Percentiles rank a stretch among this genome's conserved stretches.
These are phyloP conservation scores for Tolypocladium endophyticum DNA, from an alignment of 2,329 filamentous ascomycete genomes.

Conservation along the genomic window DNA sequence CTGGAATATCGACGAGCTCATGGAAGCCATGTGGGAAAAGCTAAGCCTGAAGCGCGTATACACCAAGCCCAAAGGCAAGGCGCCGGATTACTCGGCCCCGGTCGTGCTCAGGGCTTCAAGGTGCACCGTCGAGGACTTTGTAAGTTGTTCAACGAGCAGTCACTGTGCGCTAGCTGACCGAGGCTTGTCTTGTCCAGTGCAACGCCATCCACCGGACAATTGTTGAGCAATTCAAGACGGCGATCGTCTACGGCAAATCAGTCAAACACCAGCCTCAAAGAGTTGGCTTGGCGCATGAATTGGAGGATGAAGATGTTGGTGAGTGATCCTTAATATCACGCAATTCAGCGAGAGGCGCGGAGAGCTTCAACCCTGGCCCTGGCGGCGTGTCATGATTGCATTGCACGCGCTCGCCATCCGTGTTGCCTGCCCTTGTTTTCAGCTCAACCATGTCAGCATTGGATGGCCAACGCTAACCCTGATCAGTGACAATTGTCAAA, in stretches of 20 bases:
- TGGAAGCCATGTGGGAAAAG: conserved; percentile 99
- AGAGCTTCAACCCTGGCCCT: background rate
- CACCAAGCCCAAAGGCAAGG: conserved; percentile 93
- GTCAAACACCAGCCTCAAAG: conserved; percentile 98
- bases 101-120: conserved; percentile 76
- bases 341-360: background rate
- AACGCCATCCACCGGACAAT: conserved; percentile 96
- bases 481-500: conserved; percentile 51
- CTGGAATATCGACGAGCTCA: conserved; percentile 94
- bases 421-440: conserved; percentile 1
- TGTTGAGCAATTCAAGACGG: conserved; percentile 87
- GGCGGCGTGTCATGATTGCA: background rate
- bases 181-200: conserved; percentile 51
- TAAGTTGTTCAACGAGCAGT: conserved; percentile 39
- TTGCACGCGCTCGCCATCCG: background rate
- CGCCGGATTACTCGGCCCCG: conserved; percentile 84
- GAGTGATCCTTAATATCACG: conserved; percentile 26
- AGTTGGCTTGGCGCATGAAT: conserved; percentile 81
- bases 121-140: conserved; percentile 94
- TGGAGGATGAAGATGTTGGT: conserved; percentile 97
- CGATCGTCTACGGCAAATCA: conserved; percentile 93
- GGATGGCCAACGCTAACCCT: conserved; percentile 4
- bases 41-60: conserved; percentile 85
- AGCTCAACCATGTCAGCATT: background rate
- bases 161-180: conserved; percentile 13